Conservation (phyloP, 805 yeast genomes). For the Lipomyces lipofer region DNA sequence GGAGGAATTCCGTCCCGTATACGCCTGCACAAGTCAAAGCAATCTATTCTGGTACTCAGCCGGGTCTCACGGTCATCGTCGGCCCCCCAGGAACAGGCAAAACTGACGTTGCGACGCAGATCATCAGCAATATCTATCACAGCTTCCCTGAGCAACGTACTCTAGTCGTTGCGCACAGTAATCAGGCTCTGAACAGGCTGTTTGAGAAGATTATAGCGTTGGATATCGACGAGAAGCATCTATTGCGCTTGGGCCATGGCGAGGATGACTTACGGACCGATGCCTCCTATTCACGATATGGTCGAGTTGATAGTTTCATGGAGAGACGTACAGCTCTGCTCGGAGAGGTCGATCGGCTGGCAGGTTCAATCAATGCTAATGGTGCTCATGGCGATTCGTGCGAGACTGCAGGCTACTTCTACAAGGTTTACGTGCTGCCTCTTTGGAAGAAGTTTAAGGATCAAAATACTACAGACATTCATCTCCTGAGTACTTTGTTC, state of each 20-base stretch:
- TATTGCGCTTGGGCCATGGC: slow-evolving; percentile 36
- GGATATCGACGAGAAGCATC: slow-evolving; percentile 34
- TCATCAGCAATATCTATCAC: slow-evolving; percentile 32
- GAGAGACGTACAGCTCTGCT: slow-evolving; percentile 29
- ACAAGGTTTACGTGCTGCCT: slow-evolving; percentile 33
- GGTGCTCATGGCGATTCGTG: slow-evolving; percentile 45
- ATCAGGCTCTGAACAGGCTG: slow-evolving; percentile 34
- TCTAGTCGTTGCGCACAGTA: slow-evolving; percentile 38
- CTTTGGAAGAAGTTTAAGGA: slow-evolving; percentile 30
- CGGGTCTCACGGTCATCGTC: slow-evolving; percentile 62
- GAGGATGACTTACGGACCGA: slow-evolving; percentile 30
- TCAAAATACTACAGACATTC: not conserved
- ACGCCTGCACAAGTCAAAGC: slow-evolving; percentile 37
- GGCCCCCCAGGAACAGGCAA: slow-evolving; percentile 84
- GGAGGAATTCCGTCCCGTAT: slow-evolving; percentile 27
- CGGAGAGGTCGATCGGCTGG: slow-evolving; percentile 38
- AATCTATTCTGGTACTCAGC: slow-evolving; percentile 36
- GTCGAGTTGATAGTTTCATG: slow-evolving; percentile 31
- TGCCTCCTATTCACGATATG: slow-evolving; percentile 21
- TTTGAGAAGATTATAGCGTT: slow-evolving; percentile 32
- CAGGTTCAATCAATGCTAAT: slow-evolving; percentile 37
- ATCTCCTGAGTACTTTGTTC: slow-evolving; percentile 6
- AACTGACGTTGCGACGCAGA: slow-evolving; percentile 37
- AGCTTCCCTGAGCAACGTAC: slow-evolving; percentile 37
- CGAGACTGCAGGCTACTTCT: slow-evolving; percentile 43